These are phyloP conservation scores for Posidonia australis DNA, from an alignment of 106 monocot species.

Conservation along the genomic window DNA sequence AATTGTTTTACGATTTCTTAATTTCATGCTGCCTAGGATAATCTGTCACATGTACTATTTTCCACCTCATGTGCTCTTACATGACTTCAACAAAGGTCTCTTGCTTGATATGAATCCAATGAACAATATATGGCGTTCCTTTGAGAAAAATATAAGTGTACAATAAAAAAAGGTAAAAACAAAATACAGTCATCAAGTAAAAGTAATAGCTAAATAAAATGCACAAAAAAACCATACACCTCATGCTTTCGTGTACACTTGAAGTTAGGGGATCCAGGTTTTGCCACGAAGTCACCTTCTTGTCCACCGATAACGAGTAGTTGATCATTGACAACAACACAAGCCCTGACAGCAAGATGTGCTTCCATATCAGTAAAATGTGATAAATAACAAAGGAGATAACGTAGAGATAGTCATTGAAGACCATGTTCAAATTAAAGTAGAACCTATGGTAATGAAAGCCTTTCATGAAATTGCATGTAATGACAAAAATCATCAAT, in stretches of 20 bases:
- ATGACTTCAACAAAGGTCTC: too few species aligned
- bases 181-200: too few species aligned
- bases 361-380: not conserved
- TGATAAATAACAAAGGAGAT: not conserved
- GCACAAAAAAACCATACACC: slow-evolving; percentile 20
- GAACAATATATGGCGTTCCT: too few species aligned
- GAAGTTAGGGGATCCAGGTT: slow-evolving; percentile 93
- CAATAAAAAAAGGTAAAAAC: too few species aligned
- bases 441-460: not conserved
- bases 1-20: too few species aligned
- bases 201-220: too few species aligned
- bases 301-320: slow-evolving; percentile 87
- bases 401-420: not conserved
- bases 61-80: too few species aligned
- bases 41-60: too few species aligned
- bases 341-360: slow-evolving; percentile 45
- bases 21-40: too few species aligned
- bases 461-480: not conserved
- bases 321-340: slow-evolving; percentile 70
- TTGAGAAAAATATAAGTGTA: too few species aligned
- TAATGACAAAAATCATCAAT: not conserved
- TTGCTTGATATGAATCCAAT: too few species aligned
- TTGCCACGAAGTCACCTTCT: slow-evolving; percentile 95
- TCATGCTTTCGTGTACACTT: slow-evolving; percentile 74
- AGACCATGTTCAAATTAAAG: not conserved